Percentiles rank a stretch among this genome's conserved stretches.
Evolutionary conservation across 176 grass and related monocot species (phyloP).

Genomic region (Microstegium vimineum): DNA sequence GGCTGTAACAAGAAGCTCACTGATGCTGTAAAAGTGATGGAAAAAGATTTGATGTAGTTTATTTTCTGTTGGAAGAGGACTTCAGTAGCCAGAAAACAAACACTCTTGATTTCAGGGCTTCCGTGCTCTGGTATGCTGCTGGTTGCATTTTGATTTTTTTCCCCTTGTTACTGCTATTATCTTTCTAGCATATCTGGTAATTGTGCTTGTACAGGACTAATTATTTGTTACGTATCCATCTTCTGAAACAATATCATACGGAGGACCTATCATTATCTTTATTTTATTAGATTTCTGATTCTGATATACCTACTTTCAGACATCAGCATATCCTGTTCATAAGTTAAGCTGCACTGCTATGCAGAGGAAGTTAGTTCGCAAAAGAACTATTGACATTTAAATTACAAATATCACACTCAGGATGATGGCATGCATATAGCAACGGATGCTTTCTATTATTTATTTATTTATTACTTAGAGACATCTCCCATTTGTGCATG

Average conservation of each 20-base stretch:
- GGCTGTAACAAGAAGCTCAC: neutral
- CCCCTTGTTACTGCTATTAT: neutral
- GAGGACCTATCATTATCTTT: neutral
- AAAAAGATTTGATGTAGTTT: neutral
- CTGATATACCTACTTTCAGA: constrained; percentile 1
- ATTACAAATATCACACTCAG: neutral
- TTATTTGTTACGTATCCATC: neutral
- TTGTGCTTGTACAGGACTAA: neutral
- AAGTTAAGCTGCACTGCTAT: neutral
- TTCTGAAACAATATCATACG: neutral
- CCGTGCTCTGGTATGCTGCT: neutral
- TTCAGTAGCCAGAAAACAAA: neutral
- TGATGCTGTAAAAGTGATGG: neutral
- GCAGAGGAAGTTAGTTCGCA: neutral
- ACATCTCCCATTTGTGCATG: neutral
- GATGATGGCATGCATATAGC: neutral
- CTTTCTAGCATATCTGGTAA: neutral
- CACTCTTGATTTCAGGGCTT: neutral
- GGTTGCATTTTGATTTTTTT: neutral
- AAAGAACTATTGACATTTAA: constrained; percentile 9
- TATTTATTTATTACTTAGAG: neutral
- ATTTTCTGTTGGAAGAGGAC: neutral
- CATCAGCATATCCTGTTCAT: neutral
- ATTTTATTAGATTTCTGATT: neutral
- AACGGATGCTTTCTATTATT: neutral